Evolutionary conservation across 371 early-diverging fungal species (phyloP).

Genomic region (Mucor racemosus): DNA sequence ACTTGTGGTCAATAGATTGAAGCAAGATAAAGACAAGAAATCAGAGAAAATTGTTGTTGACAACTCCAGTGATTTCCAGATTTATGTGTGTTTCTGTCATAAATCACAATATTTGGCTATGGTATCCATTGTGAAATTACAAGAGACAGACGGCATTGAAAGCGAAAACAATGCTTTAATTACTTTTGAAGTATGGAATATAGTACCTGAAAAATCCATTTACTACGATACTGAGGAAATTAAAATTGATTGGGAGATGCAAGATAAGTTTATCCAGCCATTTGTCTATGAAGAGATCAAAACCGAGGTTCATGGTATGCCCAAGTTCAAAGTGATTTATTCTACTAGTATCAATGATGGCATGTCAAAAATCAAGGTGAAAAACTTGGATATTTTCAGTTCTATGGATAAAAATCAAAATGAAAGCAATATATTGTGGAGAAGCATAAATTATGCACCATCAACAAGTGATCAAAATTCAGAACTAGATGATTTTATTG

Average conservation of each 20-base stretch:
- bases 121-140: neutral
- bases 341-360: neutral
- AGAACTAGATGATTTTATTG: neutral
- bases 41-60: neutral
- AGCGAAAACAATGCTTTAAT: neutral
- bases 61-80: neutral
- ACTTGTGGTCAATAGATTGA: neutral
- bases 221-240: neutral
- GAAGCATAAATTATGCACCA: neutral
- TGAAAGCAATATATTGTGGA: neutral
- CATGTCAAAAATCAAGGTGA: neutral
- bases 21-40: neutral
- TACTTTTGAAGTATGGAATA: constrained; percentile 8
- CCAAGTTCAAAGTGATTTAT: neutral
- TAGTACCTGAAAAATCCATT: constrained; percentile 3
- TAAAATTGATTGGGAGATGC: neutral
- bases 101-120: constrained; percentile 5
- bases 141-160: neutral
- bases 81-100: constrained; percentile 8
- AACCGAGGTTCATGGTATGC: neutral
- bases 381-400: neutral
- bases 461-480: neutral
- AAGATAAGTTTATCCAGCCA: neutral
- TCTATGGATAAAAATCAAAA: neutral
- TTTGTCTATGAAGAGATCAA: neutral